Evolutionary conservation across 1,139 yeast species (phyloP).

Genomic region (Hansenula sp.): DNA sequence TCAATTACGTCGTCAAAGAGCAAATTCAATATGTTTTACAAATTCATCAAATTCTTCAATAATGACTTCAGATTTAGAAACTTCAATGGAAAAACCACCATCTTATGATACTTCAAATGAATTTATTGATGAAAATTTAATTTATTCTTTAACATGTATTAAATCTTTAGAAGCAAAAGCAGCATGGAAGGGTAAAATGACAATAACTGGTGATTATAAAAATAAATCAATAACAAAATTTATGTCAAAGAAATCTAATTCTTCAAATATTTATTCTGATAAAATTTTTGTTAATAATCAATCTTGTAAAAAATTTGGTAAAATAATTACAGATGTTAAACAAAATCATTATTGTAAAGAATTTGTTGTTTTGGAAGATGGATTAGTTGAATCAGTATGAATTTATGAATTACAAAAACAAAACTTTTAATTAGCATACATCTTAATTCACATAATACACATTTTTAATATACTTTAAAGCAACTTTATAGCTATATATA

Average conservation of each 20-base stretch:
- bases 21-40: not conserved
- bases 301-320: not conserved
- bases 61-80: not conserved
- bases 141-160: slow-evolving; percentile 7
- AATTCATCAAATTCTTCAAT: not conserved
- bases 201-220: slow-evolving; percentile 25
- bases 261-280: not conserved
- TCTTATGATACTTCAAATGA: not conserved
- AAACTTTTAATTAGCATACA: too few relatives aligned
- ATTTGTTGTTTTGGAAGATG: slow-evolving; percentile 1
- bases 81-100: not conserved
- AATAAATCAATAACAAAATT: not conserved
- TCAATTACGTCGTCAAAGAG: not conserved
- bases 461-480: too few relatives aligned
- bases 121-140: slow-evolving; percentile 6
- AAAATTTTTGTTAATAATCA: not conserved
- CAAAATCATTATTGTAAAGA: not conserved
- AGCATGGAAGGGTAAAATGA: slow-evolving; percentile 16
- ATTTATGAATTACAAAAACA: too few relatives aligned
- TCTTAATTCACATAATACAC: too few relatives aligned
- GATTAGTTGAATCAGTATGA: not conserved
- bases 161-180: slow-evolving; percentile 4
- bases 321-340: not conserved
- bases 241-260: not conserved
- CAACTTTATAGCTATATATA: too few relatives aligned